Evolutionary conservation across 208 protist species (phyloP), one percentile per base, ranked within the genome.

Genomic region (Leptomonas seymouri): DNA sequence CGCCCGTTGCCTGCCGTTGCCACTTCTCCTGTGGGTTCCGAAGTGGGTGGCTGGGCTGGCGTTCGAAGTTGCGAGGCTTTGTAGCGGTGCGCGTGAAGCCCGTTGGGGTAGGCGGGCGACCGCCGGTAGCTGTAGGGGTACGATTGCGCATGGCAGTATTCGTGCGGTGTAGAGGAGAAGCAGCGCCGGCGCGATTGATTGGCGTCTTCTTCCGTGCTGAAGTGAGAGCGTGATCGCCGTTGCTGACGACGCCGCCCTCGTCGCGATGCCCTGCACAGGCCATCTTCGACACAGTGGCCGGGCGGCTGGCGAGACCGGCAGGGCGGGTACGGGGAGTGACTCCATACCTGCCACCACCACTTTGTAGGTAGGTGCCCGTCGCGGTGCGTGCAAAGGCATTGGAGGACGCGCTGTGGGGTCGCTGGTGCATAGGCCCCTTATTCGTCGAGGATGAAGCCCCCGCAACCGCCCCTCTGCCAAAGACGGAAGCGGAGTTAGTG

Each of bases 331-430:
- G 46, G 7, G 45, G 27, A 5, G 53, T n/a, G 8, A 54, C 30
- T 7, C 49, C 39, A 2, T 21, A 28, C 4, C 53, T 27, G 25
- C 51, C 59, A 11, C 11, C 50, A 4, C 68, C 48, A n/a, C 34
- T 31, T 0, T 39, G 30, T 3, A 77, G 27, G 18, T 62, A 45
- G 20, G 71, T 77, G 27, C 71, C 71, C 4, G 77, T 82, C 25
- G 76, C 66, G 16, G 76, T 81, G 48, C 76, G 76, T 34, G 57
- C 62, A 34, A 81, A 72, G n/a, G 49, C 30, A 39, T 25, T 1
- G 56, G 56, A 46, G 23, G 39, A 30, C 6, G n/a, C 25, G 39
- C 21, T 36, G 25, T 59, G 31, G 31, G 55, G 46, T 49, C 49
- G 51, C 18, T n/a, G 44, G 6, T 30, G 16, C 16, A 42, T 28